A percentile compares a stretch with the other conserved stretches of the same genome.
Evolutionary conservation across 305 asterid genomes (phyloP).

Genomic region (Euphrasia arctica): DNA sequence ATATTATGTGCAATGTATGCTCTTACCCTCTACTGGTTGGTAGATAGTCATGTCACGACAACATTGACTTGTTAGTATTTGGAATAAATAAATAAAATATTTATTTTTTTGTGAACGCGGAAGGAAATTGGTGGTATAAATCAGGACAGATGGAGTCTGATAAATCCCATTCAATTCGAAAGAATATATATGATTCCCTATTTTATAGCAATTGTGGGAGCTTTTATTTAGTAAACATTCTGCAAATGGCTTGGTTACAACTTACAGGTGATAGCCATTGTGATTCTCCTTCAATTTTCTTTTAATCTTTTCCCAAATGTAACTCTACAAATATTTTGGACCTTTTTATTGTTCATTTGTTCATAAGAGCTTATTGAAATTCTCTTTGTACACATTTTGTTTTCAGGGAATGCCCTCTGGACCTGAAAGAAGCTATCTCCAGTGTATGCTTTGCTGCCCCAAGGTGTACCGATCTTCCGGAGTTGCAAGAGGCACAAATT

Average conservation of each 20-base stretch:
- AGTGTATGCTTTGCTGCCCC: conserved; percentile 98
- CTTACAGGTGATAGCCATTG: background rate
- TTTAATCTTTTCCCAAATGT: background rate
- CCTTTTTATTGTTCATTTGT: background rate
- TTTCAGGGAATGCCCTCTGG: conserved; percentile 94
- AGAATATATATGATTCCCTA: too few species aligned
- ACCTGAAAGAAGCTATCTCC: conserved; percentile 96
- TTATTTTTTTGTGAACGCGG: background rate
- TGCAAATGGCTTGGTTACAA: background rate
- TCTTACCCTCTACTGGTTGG: background rate
- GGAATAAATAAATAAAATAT: background rate
- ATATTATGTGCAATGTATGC: background rate
- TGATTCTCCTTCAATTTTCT: background rate
- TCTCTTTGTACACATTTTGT: conserved; percentile 7
- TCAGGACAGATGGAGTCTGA: background rate
- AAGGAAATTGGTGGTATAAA: background rate
- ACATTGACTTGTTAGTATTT: background rate
- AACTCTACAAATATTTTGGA: conserved; percentile 10
- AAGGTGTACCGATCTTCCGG: conserved; percentile 92
- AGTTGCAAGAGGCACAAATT: conserved; percentile 76
- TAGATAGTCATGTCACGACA: background rate
- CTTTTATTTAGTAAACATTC: background rate
- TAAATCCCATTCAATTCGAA: background rate
- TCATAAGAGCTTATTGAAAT: conserved; percentile 13
- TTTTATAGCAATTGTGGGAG: background rate